Evolutionary conservation across 768 basidiomycete species (phyloP).

Genomic region (Epithele typhae): DNA sequence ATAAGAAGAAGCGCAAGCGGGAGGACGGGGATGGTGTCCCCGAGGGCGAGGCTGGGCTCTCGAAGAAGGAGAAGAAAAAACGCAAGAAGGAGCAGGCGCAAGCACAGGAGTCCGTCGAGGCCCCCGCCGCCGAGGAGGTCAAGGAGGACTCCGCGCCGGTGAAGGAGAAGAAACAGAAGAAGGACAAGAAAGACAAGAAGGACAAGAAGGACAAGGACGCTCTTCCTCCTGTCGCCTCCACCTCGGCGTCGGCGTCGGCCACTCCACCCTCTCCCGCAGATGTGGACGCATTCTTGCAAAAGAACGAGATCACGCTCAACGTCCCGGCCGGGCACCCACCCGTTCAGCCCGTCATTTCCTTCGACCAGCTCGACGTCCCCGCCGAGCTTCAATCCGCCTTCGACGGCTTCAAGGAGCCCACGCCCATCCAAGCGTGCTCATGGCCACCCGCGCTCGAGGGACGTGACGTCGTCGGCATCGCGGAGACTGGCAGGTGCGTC

Average conservation of each 20-base stretch:
- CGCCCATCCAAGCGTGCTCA: slow-evolving; percentile 92
- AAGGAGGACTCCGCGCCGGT: slow-evolving; percentile 1
- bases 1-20: slow-evolving; percentile 40
- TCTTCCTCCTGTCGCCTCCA: slow-evolving; percentile 15
- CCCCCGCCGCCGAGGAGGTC: not conserved
- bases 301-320: slow-evolving; percentile 72
- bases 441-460: slow-evolving; percentile 87
- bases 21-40: slow-evolving; percentile 26
- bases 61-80: slow-evolving; percentile 34
- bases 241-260: slow-evolving; percentile 19
- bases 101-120: not conserved
- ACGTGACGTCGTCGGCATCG: slow-evolving; percentile 90
- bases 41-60: slow-evolving; percentile 6
- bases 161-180: slow-evolving; percentile 31
- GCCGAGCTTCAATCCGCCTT: slow-evolving; percentile 59
- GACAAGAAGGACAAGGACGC: slow-evolving; percentile 26
- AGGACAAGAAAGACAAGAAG: slow-evolving; percentile 30
- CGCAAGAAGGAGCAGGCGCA: slow-evolving; percentile 11
- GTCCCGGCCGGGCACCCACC: slow-evolving; percentile 40
- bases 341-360: slow-evolving; percentile 66
- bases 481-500: slow-evolving; percentile 84
- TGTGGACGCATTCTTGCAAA: slow-evolving; percentile 59
- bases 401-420: slow-evolving; percentile 75
- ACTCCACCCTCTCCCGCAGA: slow-evolving; percentile 33
- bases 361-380: slow-evolving; percentile 70